Evolutionary conservation across 2,329 filamentous ascomycete genomes (phyloP).

Genomic region (Fusarium sp.): DNA sequence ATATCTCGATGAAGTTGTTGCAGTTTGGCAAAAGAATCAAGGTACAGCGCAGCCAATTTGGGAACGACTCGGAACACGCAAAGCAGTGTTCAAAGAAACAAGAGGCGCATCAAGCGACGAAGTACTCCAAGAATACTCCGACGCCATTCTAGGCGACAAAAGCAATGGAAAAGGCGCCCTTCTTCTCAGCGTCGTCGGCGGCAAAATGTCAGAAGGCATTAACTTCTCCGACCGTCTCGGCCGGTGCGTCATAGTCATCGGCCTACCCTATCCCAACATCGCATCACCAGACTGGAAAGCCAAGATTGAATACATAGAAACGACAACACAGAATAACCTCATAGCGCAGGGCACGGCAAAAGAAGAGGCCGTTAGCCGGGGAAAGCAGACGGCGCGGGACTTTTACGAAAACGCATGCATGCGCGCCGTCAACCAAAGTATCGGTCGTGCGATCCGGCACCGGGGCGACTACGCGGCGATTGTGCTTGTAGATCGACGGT

Average conservation of each 20-base stretch:
- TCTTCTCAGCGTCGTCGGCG: conserved; percentile 91
- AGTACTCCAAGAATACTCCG: conserved; percentile 80
- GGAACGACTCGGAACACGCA: conserved; percentile 71
- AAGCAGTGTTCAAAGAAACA: conserved; percentile 73
- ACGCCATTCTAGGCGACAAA: conserved; percentile 71
- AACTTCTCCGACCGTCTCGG: conserved; percentile 96
- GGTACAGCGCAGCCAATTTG: conserved; percentile 64
- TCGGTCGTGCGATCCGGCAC: conserved; percentile 93
- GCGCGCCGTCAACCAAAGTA: conserved; percentile 96
- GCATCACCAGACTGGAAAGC: conserved; percentile 93
- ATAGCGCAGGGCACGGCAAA: conserved; percentile 37
- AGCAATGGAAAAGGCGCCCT: conserved; percentile 73
- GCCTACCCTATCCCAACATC: conserved; percentile 92
- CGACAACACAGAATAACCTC: conserved; percentile 63
- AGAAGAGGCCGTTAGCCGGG: conserved; percentile 50
- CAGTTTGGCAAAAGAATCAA: conserved; percentile 68
- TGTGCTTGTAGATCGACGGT: conserved; percentile 85
- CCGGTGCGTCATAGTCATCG: conserved; percentile 91
- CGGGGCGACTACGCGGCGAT: conserved; percentile 91
- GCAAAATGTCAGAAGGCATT: conserved; percentile 96
- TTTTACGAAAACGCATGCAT: conserved; percentile 97
- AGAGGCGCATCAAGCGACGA: conserved; percentile 75
- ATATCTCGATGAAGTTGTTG: conserved; percentile 83
- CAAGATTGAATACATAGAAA: conserved; percentile 88
- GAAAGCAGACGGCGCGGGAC: conserved; percentile 76